Base-by-base conservation (phyloP, 257 asterid genomes). In the Ballota nigra region DNA sequence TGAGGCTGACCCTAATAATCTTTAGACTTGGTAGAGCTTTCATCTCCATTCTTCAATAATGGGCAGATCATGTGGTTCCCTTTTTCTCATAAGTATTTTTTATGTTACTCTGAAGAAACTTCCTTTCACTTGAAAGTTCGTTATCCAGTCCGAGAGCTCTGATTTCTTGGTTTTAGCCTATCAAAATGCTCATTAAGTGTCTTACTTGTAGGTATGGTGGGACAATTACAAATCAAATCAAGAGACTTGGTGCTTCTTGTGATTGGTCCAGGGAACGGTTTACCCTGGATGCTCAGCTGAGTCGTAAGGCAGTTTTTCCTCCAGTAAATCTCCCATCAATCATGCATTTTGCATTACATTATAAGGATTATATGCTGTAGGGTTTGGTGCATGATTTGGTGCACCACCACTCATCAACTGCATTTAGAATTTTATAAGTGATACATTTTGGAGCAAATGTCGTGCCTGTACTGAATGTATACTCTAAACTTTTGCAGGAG, bases 221-320 rank as follows among this genome's bases (percentile, higher is more conserved):
- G 81, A 87, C 97, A 77, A 95, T 95, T 60, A 87, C 97, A 71
- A 89, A 89, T 81, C 99, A 95, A 82, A 92, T 95, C 81, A 91
- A 81, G 86, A 95, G 98, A 81, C 99, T 95, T 58, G 99, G 99
- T 58, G 99, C 99, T 78, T 95, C 99, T 63, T 95, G 99, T 86
- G 99, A 92, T 79, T 95, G 99, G 98, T 84, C 88, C 77, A 87
- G 98, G 87, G 95, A 95, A 82, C 86, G 78, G 71, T 95, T 95
- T 72, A 95, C 99, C 63, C 89, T 95, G 22, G 99, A 95, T 81
- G 82, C 85, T 76, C 97, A 88, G 84, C 98, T 95, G 87, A 95
- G 95, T 82, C 89, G 98, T 95, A 95, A 95, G 98, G 82, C 83
- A 60, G 75, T 70, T 87, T 71, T 81, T 71, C 75, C 69, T 73